Evolutionary conservation across 208 protist genomes (phyloP), one percentile per base, ranked within the genome.

Genomic region (Leishmania braziliensis): DNA sequence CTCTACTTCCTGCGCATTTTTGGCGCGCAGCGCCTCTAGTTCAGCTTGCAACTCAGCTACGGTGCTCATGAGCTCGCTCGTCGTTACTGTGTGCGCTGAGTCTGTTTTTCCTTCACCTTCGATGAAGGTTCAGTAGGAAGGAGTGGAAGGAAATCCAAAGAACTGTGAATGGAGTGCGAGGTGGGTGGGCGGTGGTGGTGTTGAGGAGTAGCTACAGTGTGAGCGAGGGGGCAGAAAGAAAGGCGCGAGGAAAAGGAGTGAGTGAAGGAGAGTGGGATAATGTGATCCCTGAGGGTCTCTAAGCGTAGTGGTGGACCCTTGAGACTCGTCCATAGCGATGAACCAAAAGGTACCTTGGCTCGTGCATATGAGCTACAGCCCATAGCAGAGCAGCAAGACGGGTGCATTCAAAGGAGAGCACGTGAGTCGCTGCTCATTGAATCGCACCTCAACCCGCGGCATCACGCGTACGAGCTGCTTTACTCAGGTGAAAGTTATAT

Each of bases 1-100:
- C 26, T 80, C 54, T 5, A 85, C 82, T 68, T 92, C 87, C 58
- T 86, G 79, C n/a, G 53, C 65, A 53, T 93, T 79, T 29, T 76
- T 77, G 68, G 73, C 53, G 3, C 81, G 86, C 46, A 91, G 73
- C 50, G 48, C 79, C 26, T 83, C 82, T 0, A 94, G 78, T 75
- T 88, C 85, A 74, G 81, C 71, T 56, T 86, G 85, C 70, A 87
- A 48, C n/a, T 91, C 86, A 36, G 75, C 86, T 43, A 82, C 83
- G 6, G 85, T 91, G 5, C 83, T 71, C 89, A 89, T 73, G 46
- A 36, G 14, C 36, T 54, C 10, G 23, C 18, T 46, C 69, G 36
- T 10, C 46, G 43, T 53, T 10, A 73, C 10, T 23, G 69, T 53
- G 39, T 53, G 14, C 46, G 23, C 46, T 73, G 10, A 29, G 46